These are phyloP conservation scores for Xanthoparmelia taractica DNA, from an alignment of 495 filamentous ascomycete genomes.

Conservation along the genomic window DNA sequence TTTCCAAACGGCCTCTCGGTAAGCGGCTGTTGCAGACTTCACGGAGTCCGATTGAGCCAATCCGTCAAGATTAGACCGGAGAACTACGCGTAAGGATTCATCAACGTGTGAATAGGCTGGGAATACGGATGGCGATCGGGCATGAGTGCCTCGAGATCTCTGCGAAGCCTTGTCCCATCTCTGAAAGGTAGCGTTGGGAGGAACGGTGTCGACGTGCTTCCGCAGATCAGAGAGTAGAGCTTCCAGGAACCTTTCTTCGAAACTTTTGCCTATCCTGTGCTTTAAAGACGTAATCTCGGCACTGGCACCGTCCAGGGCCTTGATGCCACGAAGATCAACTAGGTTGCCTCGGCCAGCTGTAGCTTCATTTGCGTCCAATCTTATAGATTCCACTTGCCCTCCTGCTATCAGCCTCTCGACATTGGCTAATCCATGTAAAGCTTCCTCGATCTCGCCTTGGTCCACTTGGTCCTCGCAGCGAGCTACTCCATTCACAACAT, in stretches of 20 bases:
- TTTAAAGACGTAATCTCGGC: constrained; percentile 67
- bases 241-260: constrained; percentile 72
- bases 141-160: constrained; percentile 57
- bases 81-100: constrained; percentile 56
- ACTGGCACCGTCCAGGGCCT: constrained; percentile 71
- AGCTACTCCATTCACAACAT: constrained; percentile 66
- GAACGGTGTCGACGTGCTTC: constrained; percentile 70
- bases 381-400: constrained; percentile 35
- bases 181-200: constrained; percentile 63
- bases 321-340: constrained; percentile 69
- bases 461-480: constrained; percentile 77
- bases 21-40: constrained; percentile 69
- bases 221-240: constrained; percentile 72
- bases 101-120: constrained; percentile 68
- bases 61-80: constrained; percentile 63
- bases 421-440: constrained; percentile 64
- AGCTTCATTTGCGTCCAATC: constrained; percentile 26
- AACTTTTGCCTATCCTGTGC: constrained; percentile 74
- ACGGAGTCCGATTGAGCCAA: constrained; percentile 72
- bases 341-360: constrained; percentile 30
- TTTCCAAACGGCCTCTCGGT: constrained; percentile 76
- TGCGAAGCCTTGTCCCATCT: constrained; percentile 62
- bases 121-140: constrained; percentile 54
- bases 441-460: constrained; percentile 67
- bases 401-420: constrained; percentile 75